A percentile compares a stretch with the other conserved stretches of the same genome.
phyloP scores from a whole-genome alignment of 495 filamentous ascomycete species.

The Collariella sp. region DNA sequence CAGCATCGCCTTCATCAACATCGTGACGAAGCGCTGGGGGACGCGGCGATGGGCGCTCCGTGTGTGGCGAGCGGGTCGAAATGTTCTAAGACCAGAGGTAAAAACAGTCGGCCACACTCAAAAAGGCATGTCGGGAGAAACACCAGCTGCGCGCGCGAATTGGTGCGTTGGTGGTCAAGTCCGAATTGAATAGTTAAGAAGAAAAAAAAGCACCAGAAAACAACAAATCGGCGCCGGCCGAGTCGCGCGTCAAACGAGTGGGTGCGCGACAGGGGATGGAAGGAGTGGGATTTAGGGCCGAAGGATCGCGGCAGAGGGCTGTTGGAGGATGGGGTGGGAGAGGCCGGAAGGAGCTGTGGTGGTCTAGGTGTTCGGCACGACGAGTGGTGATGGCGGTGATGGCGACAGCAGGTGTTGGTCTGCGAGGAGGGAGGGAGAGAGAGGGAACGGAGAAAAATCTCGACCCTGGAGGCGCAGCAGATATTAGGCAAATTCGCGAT shows the following conservation, averaged over 20 bases:
- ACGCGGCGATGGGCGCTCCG: background rate
- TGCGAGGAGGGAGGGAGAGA: background rate
- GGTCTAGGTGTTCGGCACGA: background rate
- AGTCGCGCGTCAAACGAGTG: conserved; percentile 2
- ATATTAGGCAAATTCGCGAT: background rate
- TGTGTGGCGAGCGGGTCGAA: background rate
- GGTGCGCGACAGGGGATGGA: background rate
- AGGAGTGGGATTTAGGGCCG: background rate
- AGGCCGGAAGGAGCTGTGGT: background rate
- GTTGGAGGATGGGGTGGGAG: background rate
- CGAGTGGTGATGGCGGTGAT: conserved; percentile 5
- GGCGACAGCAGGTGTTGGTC: background rate
- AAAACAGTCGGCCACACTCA: background rate
- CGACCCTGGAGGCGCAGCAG: background rate
- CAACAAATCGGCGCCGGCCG: background rate
- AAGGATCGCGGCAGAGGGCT: background rate
- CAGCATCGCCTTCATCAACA: conserved; percentile 19
- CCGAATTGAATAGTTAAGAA: background rate
- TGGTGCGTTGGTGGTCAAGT: background rate
- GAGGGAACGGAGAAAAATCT: background rate
- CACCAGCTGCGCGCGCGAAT: background rate
- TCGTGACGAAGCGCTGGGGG: background rate
- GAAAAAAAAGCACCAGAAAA: background rate
- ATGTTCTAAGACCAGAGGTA: background rate
- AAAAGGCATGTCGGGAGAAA: background rate